Conservation (phyloP, 352 stramenopile genomes). For the Elongisporangium undulatum region DNA sequence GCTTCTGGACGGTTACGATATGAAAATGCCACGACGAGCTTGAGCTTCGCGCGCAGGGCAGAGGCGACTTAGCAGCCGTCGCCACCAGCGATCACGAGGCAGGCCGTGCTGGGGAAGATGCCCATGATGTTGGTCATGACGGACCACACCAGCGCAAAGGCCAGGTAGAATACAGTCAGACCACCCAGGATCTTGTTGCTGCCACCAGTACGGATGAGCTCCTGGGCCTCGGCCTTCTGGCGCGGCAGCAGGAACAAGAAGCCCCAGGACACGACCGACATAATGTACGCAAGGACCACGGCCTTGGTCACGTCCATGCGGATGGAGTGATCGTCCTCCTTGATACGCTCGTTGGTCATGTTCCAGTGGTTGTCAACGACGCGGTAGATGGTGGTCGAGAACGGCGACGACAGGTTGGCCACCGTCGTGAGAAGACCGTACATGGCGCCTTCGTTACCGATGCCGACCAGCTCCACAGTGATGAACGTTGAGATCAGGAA, state of each 20-base stretch:
- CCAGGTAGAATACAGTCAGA: slow-evolving; percentile 19
- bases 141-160: slow-evolving; percentile 24
- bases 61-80: slow-evolving; percentile 15
- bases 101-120: slow-evolving; percentile 32
- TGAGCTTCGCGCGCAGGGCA: not conserved
- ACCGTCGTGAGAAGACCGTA: slow-evolving; percentile 32
- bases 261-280: slow-evolving; percentile 21
- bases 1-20: not conserved
- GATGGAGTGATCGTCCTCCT: slow-evolving; percentile 20
- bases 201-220: slow-evolving; percentile 21
- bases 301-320: slow-evolving; percentile 28
- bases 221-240: slow-evolving; percentile 28
- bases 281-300: slow-evolving; percentile 26
- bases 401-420: slow-evolving; percentile 21
- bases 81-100: slow-evolving; percentile 29
- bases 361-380: slow-evolving; percentile 27
- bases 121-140: slow-evolving; percentile 32
- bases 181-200: slow-evolving; percentile 22
- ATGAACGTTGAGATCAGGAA: slow-evolving; percentile 28
- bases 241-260: slow-evolving; percentile 25
- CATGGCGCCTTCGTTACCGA: slow-evolving; percentile 32
- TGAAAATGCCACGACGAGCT: not conserved
- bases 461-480: slow-evolving; percentile 28
- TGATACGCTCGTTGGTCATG: slow-evolving; percentile 24
- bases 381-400: slow-evolving; percentile 24